Evolutionary conservation across 2,329 filamentous ascomycete genomes (phyloP).

Genomic region (Teratosphaeria epicoccoides): DNA sequence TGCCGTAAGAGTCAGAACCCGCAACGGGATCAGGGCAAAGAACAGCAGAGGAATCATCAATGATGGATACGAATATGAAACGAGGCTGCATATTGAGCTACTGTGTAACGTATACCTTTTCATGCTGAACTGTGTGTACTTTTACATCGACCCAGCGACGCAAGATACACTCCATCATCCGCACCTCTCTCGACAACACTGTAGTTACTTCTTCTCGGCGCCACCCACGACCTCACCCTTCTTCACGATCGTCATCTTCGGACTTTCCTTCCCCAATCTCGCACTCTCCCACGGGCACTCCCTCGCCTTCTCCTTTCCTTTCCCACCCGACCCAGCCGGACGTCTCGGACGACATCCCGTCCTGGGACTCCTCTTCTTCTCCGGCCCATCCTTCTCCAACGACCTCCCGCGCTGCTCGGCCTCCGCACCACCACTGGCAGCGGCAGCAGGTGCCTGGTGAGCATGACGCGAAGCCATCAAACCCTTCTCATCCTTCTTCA

Average conservation of each 20-base stretch:
- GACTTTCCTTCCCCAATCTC: neutral
- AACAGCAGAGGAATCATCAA: neutral
- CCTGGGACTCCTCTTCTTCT: constrained; percentile 7
- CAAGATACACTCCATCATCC: neutral
- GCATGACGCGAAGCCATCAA: constrained; percentile 10
- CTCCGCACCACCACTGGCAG: constrained; percentile 2
- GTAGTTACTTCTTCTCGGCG: neutral
- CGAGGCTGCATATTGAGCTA: neutral
- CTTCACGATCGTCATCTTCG: neutral
- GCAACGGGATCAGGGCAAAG: neutral
- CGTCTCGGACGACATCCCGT: constrained; percentile 9
- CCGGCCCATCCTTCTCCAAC: neutral
- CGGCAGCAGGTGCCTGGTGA: neutral
- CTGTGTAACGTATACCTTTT: neutral
- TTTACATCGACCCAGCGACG: neutral
- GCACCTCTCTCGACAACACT: neutral
- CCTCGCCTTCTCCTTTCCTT: neutral
- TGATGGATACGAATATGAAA: neutral
- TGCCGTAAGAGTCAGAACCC: neutral
- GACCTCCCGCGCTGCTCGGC: neutral
- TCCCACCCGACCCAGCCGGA: constrained; percentile 4
- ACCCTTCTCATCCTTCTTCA: neutral
- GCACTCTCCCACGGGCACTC: too few relatives aligned
- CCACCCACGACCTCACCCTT: neutral
- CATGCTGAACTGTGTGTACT: neutral